Conservation (phyloP, 1,284 basidiomycete species). For the Ceratobasidium sp. region DNA sequence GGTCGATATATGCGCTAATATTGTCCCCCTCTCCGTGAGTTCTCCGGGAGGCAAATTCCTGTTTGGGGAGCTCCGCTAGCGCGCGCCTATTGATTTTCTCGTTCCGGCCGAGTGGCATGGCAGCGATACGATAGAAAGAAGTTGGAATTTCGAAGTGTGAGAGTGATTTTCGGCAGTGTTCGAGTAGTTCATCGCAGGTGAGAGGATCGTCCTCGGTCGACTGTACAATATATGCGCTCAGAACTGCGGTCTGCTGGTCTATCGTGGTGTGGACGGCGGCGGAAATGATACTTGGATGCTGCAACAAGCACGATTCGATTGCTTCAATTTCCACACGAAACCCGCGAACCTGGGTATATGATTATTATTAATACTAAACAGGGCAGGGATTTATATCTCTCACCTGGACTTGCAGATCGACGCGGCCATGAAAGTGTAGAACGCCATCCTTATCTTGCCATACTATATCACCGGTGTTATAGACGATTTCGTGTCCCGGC, state of each 20-base stretch:
- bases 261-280: background rate
- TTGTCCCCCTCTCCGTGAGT: too few relatives aligned
- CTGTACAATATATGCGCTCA: constrained; percentile 11
- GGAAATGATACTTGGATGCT: background rate
- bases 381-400: background rate
- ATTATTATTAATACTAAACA: background rate
- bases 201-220: background rate
- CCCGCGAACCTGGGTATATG: background rate
- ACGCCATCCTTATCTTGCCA: background rate
- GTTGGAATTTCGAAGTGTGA: constrained; percentile 18
- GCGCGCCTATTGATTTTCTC: too few relatives aligned
- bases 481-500: background rate
- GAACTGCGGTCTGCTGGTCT: background rate
- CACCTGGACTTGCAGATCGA: constrained; percentile 25
- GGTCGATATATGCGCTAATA: too few relatives aligned
- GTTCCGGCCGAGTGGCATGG: too few relatives aligned
- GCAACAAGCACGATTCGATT: constrained; percentile 5
- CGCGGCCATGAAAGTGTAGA: constrained; percentile 1
- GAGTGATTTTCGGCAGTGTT: background rate
- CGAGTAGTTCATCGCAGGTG: constrained; percentile 2
- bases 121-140: too few relatives aligned
- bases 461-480: constrained; percentile 17
- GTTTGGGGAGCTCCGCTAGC: too few relatives aligned
- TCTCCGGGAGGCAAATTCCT: background rate
- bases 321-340: constrained; percentile 29